phyloP scores from a whole-genome alignment of 768 basidiomycete genomes.

The Termitomyces sp. region DNA sequence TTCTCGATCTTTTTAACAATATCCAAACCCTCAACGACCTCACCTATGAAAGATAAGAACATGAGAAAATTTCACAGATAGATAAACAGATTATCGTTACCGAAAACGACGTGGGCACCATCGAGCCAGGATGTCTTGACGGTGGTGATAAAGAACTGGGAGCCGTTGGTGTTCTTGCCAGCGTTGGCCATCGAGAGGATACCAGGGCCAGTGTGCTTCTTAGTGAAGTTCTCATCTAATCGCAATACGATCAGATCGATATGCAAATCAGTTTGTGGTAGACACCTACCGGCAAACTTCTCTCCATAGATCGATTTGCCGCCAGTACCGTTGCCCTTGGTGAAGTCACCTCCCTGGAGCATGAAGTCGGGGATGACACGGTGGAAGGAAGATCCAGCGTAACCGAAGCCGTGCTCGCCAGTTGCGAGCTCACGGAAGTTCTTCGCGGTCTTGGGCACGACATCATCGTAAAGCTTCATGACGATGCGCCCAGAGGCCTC shows the following conservation, averaged over 20 bases:
- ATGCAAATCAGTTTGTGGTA: neutral
- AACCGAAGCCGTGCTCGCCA: slow-evolving; percentile 70
- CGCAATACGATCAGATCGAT: slow-evolving; percentile 1
- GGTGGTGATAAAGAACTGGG: slow-evolving; percentile 88
- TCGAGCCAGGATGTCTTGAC: slow-evolving; percentile 75
- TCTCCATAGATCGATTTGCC: slow-evolving; percentile 77
- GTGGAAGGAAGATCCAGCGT: slow-evolving; percentile 66
- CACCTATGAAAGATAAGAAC: slow-evolving; percentile 28
- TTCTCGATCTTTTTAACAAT: slow-evolving; percentile 40
- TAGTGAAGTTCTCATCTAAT: slow-evolving; percentile 78
- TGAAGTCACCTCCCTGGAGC: slow-evolving; percentile 92
- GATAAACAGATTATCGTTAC: slow-evolving; percentile 28
- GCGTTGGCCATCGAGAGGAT: slow-evolving; percentile 80
- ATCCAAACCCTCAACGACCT: slow-evolving; percentile 64
- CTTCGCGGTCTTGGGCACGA: slow-evolving; percentile 64
- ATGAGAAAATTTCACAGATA: neutral
- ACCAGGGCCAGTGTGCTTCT: slow-evolving; percentile 67
- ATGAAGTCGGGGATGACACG: slow-evolving; percentile 81
- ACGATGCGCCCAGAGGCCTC: slow-evolving; percentile 49
- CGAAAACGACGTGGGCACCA: slow-evolving; percentile 83
- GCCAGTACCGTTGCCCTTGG: slow-evolving; percentile 63
- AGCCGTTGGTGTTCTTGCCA: slow-evolving; percentile 80
- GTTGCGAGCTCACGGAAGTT: slow-evolving; percentile 93
- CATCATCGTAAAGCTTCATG: slow-evolving; percentile 83
- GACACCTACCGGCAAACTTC: slow-evolving; percentile 53